These are phyloP conservation scores for Fraxinus latifolia DNA, from an alignment of 305 asterid genomes.

Conservation along the genomic window DNA sequence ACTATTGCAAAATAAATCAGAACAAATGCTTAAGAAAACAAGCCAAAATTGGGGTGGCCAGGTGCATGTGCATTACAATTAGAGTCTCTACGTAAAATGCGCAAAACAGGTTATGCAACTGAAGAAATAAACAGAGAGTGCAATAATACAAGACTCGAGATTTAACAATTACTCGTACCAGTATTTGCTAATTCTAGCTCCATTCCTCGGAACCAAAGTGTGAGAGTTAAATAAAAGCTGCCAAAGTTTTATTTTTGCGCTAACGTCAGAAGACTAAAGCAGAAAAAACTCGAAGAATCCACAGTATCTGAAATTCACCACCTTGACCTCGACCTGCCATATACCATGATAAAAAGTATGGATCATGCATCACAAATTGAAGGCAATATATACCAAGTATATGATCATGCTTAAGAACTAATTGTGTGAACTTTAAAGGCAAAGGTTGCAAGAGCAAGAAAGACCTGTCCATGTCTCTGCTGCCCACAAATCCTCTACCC, in stretches of 20 bases:
- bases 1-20: not conserved
- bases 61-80: slow-evolving; percentile 26
- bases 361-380: slow-evolving; percentile 3
- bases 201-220: slow-evolving; percentile 49
- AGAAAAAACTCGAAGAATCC: slow-evolving; percentile 39
- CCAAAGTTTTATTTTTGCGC: slow-evolving; percentile 48
- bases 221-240: slow-evolving; percentile 32
- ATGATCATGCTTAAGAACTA: not conserved
- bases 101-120: slow-evolving; percentile 28
- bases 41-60: not conserved
- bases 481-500: slow-evolving; percentile 64
- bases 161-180: slow-evolving; percentile 32
- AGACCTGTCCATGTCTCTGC: slow-evolving; percentile 79
- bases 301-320: slow-evolving; percentile 49
- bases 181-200: slow-evolving; percentile 36
- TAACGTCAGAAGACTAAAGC: slow-evolving; percentile 39
- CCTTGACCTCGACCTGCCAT: slow-evolving; percentile 69
- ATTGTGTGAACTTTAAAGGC: not conserved
- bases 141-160: slow-evolving; percentile 25
- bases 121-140: slow-evolving; percentile 13
- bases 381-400: not conserved
- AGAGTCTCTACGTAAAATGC: slow-evolving; percentile 27
- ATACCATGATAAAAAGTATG: slow-evolving; percentile 1
- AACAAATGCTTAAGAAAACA: not conserved
- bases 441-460: not conserved